Evolutionary conservation across 1,284 basidiomycete genomes (phyloP), one percentile per base, ranked within the genome.

Genomic region (Apiotrichum mycotoxinovorans): DNA sequence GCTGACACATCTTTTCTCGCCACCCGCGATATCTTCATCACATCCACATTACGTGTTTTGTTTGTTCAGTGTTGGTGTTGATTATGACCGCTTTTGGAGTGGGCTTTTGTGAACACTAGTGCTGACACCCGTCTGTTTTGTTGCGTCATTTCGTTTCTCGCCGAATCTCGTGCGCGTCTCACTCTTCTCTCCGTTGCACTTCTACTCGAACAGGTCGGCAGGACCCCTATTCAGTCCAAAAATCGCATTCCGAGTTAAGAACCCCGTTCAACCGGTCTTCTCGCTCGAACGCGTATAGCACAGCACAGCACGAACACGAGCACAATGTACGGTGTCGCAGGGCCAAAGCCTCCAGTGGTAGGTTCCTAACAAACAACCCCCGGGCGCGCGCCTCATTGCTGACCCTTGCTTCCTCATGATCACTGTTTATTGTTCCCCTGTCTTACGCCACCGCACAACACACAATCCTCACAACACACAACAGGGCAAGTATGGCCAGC

Each of bases 401-500:
- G 23, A 42, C 47, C 37, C 46, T 26, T 51, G 18, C 22, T 42
- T 42, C 51, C 20, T 18, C 25, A 23, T 22, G 4, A 20, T 17
- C 10, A 35, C 12, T 27, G n/a, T 49, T 37, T 23, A n/a, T 45
- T 44, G 27, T 30, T 5, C 30, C 5, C 30, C 5, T 30, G 30
- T 30, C 30, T 12, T n/a, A n/a, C n/a, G n/a, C n/a, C n/a, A n/a
- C n/a, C n/a, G n/a, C n/a, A n/a, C n/a, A n/a, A n/a, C n/a, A n/a
- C n/a, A n/a, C n/a, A n/a, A n/a, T n/a, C n/a, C n/a, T n/a, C n/a
- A n/a, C n/a, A n/a, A 25, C 41, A 18, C 20, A 23, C 15, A 20
- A 35, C 59, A 72, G 70, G 66, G 69, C 61, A 66, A 73, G 58
- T 74, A 69, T 84, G 86, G 54, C 85, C 88, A 62, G 87, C 64